Evolutionary conservation across 1,284 basidiomycete genomes (phyloP).

Genomic region (Leccinum ponderosum): DNA sequence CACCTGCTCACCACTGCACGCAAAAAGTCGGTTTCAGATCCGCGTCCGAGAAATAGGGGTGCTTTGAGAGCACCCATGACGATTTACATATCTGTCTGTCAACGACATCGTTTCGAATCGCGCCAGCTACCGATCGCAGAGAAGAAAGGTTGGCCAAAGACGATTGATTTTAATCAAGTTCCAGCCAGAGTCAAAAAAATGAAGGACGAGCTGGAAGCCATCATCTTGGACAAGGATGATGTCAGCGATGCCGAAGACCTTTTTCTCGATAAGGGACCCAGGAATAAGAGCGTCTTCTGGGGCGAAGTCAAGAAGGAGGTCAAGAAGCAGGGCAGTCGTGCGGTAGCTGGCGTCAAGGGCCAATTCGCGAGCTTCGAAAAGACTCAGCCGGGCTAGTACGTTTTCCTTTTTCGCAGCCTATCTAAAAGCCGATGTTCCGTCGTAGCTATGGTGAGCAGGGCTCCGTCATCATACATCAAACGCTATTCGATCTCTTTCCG

Average conservation of each 20-base stretch:
- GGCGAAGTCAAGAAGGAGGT: conserved; percentile 60
- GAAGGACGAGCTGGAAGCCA: conserved; percentile 43
- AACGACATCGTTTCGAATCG: conserved; percentile 74
- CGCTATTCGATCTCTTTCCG: conserved; percentile 73
- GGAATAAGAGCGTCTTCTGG: conserved; percentile 65
- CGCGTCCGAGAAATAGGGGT: conserved; percentile 66
- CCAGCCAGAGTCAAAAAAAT: conserved; percentile 52
- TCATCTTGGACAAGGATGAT: conserved; percentile 50
- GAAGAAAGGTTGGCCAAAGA: conserved; percentile 70
- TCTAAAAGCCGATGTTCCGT: not conserved
- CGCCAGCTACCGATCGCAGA: conserved; percentile 69
- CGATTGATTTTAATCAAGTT: conserved; percentile 62
- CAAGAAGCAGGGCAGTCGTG: conserved; percentile 59
- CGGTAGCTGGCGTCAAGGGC: conserved; percentile 63
- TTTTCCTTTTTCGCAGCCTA: conserved; percentile 10
- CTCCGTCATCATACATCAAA: conserved; percentile 74
- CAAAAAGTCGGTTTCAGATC: conserved; percentile 54
- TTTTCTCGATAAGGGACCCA: conserved; percentile 35
- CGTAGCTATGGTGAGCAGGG: conserved; percentile 78
- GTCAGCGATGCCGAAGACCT: conserved; percentile 28
- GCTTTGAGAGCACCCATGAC: conserved; percentile 66
- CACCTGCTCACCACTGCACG: conserved; percentile 53
- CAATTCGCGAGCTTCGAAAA: conserved; percentile 77
- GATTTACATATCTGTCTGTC: conserved; percentile 66
- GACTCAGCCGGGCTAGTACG: conserved; percentile 82